Percentiles rank a stretch among this genome's conserved stretches.
Evolutionary conservation across 495 filamentous ascomycete species (phyloP).

Genomic region (Neurospora discreta): DNA sequence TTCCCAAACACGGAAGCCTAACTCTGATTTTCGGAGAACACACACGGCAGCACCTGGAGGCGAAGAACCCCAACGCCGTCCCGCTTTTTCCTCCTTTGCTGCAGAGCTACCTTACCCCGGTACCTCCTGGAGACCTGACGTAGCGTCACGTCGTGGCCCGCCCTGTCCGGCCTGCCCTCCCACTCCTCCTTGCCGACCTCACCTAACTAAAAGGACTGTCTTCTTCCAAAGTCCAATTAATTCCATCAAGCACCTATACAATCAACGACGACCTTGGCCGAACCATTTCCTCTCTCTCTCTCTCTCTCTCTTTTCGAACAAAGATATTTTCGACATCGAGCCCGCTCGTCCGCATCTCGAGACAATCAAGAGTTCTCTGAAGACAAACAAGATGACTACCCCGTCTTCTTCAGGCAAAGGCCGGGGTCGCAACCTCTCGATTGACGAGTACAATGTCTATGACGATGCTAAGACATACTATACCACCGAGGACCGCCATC

Average conservation of each 20-base stretch:
- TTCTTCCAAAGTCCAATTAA: neutral
- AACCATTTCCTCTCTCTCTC: too few relatives aligned
- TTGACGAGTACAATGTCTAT: constrained; percentile 30
- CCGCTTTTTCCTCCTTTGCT: neutral
- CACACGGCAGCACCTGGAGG: neutral
- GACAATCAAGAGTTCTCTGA: constrained; percentile 1
- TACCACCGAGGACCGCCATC: constrained; percentile 34
- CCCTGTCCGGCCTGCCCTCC: neutral
- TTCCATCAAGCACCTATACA: neutral
- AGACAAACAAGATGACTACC: neutral
- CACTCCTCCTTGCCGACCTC: neutral
- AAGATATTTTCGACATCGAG: constrained; percentile 5
- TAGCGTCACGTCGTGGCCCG: constrained; percentile 1
- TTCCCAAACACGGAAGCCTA: neutral
- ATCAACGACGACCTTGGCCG: neutral
- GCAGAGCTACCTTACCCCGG: neutral
- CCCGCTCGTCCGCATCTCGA: neutral
- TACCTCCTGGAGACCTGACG: neutral
- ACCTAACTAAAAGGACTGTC: neutral
- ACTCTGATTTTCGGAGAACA: neutral
- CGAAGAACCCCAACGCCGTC: neutral
- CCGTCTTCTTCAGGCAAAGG: neutral
- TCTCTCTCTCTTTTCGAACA: neutral
- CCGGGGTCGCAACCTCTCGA: constrained; percentile 9
- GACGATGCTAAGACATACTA: constrained; percentile 42